Conservation (phyloP, 371 early-diverging fungal species). For the Encephalitozoon romaleae region DNA sequence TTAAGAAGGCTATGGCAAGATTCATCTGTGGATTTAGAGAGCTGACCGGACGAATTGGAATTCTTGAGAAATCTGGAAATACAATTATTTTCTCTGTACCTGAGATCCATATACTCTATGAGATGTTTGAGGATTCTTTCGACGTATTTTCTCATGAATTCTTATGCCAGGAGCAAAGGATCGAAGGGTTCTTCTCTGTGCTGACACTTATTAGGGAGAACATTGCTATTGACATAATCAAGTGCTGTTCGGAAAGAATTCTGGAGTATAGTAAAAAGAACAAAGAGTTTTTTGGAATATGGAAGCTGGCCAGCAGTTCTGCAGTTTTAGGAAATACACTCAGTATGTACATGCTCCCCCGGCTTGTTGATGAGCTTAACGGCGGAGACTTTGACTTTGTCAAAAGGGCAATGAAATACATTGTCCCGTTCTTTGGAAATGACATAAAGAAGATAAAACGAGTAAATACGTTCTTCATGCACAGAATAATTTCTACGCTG, state of each 20-base stretch:
- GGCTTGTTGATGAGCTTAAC: background rate
- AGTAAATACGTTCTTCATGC: background rate
- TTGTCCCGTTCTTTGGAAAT: background rate
- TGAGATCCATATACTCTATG: background rate
- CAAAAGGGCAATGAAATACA: background rate
- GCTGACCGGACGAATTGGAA: background rate
- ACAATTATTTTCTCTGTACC: background rate
- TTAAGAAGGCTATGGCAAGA: background rate
- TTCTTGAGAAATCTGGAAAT: background rate
- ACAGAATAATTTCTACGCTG: background rate
- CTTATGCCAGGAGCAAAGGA: background rate
- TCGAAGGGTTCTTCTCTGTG: background rate
- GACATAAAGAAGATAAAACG: constrained; percentile 6
- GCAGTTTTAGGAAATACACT: background rate
- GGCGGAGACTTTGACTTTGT: background rate
- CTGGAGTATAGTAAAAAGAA: background rate
- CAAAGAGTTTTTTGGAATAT: background rate
- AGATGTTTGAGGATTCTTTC: constrained; percentile 3
- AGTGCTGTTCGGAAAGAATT: background rate
- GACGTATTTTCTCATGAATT: background rate
- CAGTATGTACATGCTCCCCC: background rate
- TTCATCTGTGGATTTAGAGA: background rate
- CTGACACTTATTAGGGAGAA: background rate
- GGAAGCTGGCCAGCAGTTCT: background rate
- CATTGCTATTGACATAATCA: background rate